phyloP scores from a whole-genome alignment of 257 asterid species.

The Ophiorrhiza pumila region DNA sequence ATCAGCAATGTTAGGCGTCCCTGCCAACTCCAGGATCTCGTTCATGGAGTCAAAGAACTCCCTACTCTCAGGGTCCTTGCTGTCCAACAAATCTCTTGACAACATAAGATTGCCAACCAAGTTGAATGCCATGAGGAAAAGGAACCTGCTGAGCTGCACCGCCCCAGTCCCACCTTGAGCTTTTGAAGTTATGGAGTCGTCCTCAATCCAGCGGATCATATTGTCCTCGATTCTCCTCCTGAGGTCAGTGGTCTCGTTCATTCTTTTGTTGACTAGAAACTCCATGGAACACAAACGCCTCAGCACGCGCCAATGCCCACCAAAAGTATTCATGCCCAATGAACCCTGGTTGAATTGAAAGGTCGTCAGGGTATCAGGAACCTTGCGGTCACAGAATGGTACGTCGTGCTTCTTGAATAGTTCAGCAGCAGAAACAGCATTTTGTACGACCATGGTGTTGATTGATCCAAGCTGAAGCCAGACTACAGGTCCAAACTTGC shows the following conservation, averaged over 20 bases:
- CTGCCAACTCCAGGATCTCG: slow-evolving; percentile 37
- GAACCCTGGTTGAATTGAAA: slow-evolving; percentile 43
- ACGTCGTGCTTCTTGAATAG: slow-evolving; percentile 63
- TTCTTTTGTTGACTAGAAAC: slow-evolving; percentile 42
- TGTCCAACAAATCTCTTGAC: slow-evolving; percentile 46
- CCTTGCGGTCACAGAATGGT: slow-evolving; percentile 42
- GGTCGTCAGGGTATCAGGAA: slow-evolving; percentile 36
- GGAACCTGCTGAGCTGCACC: slow-evolving; percentile 40
- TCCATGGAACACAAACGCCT: slow-evolving; percentile 54
- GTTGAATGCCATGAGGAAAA: slow-evolving; percentile 44
- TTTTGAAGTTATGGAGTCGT: slow-evolving; percentile 25
- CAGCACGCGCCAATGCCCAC: slow-evolving; percentile 54
- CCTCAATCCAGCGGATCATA: slow-evolving; percentile 47
- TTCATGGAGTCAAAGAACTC: slow-evolving; percentile 52
- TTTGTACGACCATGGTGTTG: slow-evolving; percentile 48
- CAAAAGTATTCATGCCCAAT: slow-evolving; percentile 45
- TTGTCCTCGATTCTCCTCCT: slow-evolving; percentile 39
- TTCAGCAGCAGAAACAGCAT: slow-evolving; percentile 39
- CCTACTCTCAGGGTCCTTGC: slow-evolving; percentile 17
- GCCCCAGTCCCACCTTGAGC: slow-evolving; percentile 26
- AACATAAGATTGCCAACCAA: slow-evolving; percentile 48
- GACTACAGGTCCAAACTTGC: slow-evolving; percentile 39
- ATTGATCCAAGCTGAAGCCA: slow-evolving; percentile 48
- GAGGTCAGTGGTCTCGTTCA: slow-evolving; percentile 40
- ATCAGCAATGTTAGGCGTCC: slow-evolving; percentile 54